Base-by-base conservation (phyloP, 768 basidiomycete genomes). In the Boletus edulis region DNA sequence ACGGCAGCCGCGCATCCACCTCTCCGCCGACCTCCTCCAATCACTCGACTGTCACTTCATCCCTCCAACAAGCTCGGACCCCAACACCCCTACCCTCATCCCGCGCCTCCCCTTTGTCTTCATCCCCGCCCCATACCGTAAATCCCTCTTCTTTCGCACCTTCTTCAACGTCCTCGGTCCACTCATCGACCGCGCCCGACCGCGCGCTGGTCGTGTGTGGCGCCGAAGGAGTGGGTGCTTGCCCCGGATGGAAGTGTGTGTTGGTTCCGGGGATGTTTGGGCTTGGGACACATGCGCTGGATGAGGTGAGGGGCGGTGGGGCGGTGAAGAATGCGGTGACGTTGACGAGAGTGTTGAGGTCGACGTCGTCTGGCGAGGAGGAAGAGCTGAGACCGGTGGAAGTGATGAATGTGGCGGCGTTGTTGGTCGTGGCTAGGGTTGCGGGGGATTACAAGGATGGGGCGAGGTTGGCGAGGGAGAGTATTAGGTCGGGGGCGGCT, bases 81-180 rank as follows among this genome's bases (percentile, higher is more conserved):
- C 0, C 88, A 95, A 67, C 98, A 94, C 72, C 94, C 95, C 95
- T 2, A 71, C 88, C 0, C 79, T 98, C 45, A 90, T 89, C 6
- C 6, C 78, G 98, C 60, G 89, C 88, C 0, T 93, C 96, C 96
- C 20, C 20, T 20, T 20, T 20, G 20, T 20, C 20, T 2, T 20
- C 20, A 20, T 20, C 20, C 20, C 2, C 20, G 20, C 20, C 20
- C 20, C 20, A 20, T 82, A 88, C 66, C 87, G 96, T 51, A 89
- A 88, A 63, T 74, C 84, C 0, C 82, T 98, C 49, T 93, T 93
- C 44, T 98, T 96, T 76, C 87, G 94, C 44, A 98, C 96, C 10
- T 86, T 99, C 77, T 98, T 97, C 81, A 98, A 99, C 73, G 76
- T 94, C 55, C 79, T 98, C 32, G 95, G 97, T 0, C 97, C 96